These are phyloP conservation scores for Fusarium abutilonis DNA, from an alignment of 2,329 filamentous ascomycete genomes.

Conservation along the genomic window DNA sequence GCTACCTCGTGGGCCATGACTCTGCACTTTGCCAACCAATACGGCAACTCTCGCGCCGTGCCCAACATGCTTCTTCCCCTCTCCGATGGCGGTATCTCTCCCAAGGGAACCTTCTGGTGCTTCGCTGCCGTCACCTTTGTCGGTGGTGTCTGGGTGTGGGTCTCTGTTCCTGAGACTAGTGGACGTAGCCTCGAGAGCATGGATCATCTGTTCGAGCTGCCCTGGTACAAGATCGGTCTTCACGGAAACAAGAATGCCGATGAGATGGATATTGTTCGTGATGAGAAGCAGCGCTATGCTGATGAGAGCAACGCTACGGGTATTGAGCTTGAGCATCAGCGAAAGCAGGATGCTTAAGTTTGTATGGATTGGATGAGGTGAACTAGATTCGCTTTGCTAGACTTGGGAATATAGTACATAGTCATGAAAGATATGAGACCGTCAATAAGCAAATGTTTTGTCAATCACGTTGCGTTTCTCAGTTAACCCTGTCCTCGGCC, in stretches of 20 bases:
- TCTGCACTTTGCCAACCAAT: constrained; percentile 82
- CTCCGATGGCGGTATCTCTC: constrained; percentile 59
- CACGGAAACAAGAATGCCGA: constrained; percentile 64
- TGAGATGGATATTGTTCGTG: constrained; percentile 53
- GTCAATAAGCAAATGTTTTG: not conserved
- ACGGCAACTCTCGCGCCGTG: constrained; percentile 78
- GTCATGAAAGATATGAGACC: constrained; percentile 19
- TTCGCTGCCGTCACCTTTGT: constrained; percentile 75
- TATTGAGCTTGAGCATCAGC: constrained; percentile 51
- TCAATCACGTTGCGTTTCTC: not conserved
- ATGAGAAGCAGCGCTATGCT: constrained; percentile 57
- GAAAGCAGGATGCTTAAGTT: constrained; percentile 36
- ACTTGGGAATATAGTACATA: constrained; percentile 13
- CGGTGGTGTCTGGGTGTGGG: constrained; percentile 75
- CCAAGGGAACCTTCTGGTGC: constrained; percentile 79
- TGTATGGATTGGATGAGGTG: not conserved
- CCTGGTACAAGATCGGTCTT: constrained; percentile 78
- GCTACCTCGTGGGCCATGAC: constrained; percentile 79
- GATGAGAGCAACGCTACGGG: constrained; percentile 47
- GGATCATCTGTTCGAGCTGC: constrained; percentile 75
- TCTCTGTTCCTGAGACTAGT: constrained; percentile 77
- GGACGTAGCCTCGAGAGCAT: constrained; percentile 74
- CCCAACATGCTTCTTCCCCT: constrained; percentile 74
- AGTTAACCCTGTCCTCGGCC: not conserved
- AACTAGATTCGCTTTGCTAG: not conserved